Evolutionary conservation across 1,284 basidiomycete genomes (phyloP), one percentile per base, ranked within the genome.

Genomic region (Fomitopsis schrenkii): DNA sequence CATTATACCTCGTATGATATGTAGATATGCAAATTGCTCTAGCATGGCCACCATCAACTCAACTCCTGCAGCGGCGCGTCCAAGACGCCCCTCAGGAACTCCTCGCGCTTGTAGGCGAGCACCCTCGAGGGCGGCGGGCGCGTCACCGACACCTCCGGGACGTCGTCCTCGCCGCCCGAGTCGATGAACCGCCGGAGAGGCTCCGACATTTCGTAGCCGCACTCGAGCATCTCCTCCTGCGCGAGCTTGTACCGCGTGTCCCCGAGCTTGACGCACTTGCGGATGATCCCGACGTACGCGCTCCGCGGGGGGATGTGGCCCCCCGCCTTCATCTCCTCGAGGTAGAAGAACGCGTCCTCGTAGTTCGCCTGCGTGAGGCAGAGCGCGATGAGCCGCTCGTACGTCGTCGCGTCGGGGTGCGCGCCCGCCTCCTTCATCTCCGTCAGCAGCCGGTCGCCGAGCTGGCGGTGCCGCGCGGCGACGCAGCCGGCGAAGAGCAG

Each of bases 301-400:
- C 68, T 66, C 42, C 71, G 67, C 1, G 83, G 73, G 2, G 93
- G 92, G 40, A 78, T 71, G 70, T 85, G 77, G 14, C 79, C 79
- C 54, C 80, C 80, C 0, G 78, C 74, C 74, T 95, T 94, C 88
- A 93, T 91, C 77, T 93, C 88, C 71, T 95, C 93, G 36, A 95
- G 81, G 72, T 91, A 94, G 73, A 86, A 89, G 76, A 95, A 95
- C 0, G 93, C 92, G 67, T 93, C 90, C 70, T 95, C 93, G 73
- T 94, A 95, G 2, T 76, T 79, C 14, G 81, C 71, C 68, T 92
- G 88, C 1, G 86, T 86, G 22, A 94, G 79, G 69, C 85, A 88
- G 3, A 95, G 80, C 15, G 77, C 66, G 63, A 95, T 83, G 74
- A 94, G 79, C 42, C 80, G 76, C 65, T 86, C 83, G 73, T 88